These are phyloP conservation scores for Aspergillus viridinutans DNA, from an alignment of 2,329 filamentous ascomycete species.

Conservation along the genomic window DNA sequence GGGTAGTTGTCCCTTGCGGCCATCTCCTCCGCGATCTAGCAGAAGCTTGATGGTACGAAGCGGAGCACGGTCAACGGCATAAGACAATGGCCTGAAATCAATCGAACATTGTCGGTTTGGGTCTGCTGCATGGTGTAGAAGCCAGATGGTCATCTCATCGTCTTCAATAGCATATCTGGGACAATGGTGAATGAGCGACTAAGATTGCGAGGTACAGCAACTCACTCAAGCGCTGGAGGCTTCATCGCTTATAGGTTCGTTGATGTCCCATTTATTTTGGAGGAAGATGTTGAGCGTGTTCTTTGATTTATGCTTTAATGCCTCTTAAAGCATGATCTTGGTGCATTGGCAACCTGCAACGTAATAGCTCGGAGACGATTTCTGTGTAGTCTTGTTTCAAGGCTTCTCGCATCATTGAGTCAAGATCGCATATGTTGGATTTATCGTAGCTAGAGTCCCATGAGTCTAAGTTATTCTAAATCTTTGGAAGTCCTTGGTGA, in stretches of 20 bases:
- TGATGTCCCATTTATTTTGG: constrained; percentile 20
- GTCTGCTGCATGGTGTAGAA: constrained; percentile 25
- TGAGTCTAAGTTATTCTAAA: constrained; percentile 7
- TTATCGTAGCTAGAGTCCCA: neutral
- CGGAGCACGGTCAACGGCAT: constrained; percentile 17
- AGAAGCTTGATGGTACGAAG: constrained; percentile 18
- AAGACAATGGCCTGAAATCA: constrained; percentile 22
- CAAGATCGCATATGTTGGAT: constrained; percentile 17
- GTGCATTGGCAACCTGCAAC: constrained; percentile 14
- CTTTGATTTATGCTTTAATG: constrained; percentile 9
- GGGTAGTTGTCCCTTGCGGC: constrained; percentile 20
- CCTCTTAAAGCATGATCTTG: constrained; percentile 12
- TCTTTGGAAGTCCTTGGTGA: neutral
- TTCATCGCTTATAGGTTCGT: constrained; percentile 16
- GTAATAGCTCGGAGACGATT: constrained; percentile 16
- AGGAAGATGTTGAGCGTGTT: constrained; percentile 10
- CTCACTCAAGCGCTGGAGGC: constrained; percentile 20
- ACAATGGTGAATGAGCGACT: constrained; percentile 2
- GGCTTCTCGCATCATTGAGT: constrained; percentile 16
- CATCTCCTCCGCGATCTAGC: constrained; percentile 13
- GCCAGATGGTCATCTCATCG: constrained; percentile 21
- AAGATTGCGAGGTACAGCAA: neutral
- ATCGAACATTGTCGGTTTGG: constrained; percentile 21
- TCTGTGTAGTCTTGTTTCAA: constrained; percentile 12
- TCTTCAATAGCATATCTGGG: constrained; percentile 16